phyloP scores from a whole-genome alignment of 2,329 filamentous ascomycete species.

The Orbilia blumenaviensis region DNA sequence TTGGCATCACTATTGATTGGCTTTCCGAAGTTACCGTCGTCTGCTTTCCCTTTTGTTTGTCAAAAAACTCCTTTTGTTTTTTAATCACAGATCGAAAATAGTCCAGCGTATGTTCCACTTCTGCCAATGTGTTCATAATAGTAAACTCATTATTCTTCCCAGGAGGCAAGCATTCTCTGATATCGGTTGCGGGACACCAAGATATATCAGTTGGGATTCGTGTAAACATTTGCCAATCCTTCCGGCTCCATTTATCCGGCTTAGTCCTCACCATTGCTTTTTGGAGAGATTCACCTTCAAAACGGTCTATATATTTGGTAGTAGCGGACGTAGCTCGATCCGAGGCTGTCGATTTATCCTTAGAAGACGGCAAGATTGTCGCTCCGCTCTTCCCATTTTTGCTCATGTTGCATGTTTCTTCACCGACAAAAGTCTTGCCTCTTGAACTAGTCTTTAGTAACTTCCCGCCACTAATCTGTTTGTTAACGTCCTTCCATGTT shows the following conservation, averaged over 20 bases:
- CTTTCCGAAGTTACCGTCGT: background rate
- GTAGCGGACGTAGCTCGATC: too few species aligned
- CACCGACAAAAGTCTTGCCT: too few species aligned
- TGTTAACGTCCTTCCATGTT: background rate
- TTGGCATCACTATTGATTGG: background rate
- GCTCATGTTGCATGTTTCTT: too few species aligned
- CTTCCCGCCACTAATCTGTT: too few species aligned
- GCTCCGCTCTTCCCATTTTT: too few species aligned
- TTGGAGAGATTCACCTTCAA: background rate
- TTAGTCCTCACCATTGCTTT: background rate
- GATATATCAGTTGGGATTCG: background rate
- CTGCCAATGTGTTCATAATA: background rate
- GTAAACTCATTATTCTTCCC: background rate
- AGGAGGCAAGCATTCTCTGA: background rate
- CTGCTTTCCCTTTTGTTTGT: background rate
- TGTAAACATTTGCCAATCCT: conserved; percentile 9
- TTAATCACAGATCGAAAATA: background rate
- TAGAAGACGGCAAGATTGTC: too few species aligned
- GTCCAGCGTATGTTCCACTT: background rate
- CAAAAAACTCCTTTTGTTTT: background rate
- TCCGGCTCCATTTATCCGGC: conserved; percentile 8
- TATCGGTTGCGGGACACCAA: conserved; percentile 34
- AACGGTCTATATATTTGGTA: background rate
- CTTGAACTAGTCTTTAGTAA: too few species aligned
- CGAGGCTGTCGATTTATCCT: background rate